Evolutionary conservation across 768 basidiomycete species (phyloP), one percentile per base, ranked within the genome.

Genomic region (Auricularia cornea): DNA sequence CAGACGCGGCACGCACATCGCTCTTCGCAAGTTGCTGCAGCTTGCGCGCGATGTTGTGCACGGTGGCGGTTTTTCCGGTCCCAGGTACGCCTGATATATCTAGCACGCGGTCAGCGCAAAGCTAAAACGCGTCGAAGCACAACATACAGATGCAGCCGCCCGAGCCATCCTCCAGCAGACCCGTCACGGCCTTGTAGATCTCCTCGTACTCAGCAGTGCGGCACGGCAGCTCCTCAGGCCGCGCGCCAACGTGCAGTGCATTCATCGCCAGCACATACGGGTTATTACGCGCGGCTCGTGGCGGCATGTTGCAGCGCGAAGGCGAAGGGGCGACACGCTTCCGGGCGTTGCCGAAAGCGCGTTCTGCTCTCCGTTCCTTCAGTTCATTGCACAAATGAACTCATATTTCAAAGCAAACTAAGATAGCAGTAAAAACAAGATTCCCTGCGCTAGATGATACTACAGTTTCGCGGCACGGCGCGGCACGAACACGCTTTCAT

Each of bases 1-100:
- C 61, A 32, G n/a, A 66, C 31, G 28, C 23, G 29, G 12, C 12
- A 77, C 86, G 31, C 66, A 93, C 92, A 66, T 84, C 86, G 62
- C 84, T 80, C 71, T 89, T 83, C 1, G 94, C 94, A 85, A 95
- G 91, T 41, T 87, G 81, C 70, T 92, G 94, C 12, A 98, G 80
- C 71, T 96, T 92, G 40, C 91, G 83, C 33, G 98, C 84, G 29
- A 97, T 89, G 1, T 90, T 90, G 69, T 98, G 95, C 0, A 98
- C 94, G 0, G 97, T 98, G 0, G 97, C 97, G 0, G 97, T 99
- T 76, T 98, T 99, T 10, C 97, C 96, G 2, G 96, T 98, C 6
- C 97, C 96, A n/a, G 96, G 97, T 6, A 98, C 94, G 10, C 97
- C 96, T 6, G 95, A 94, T 59, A 98, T 97, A 74, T 98, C 95